phyloP scores from a whole-genome alignment of 1,284 basidiomycete species.

The Singerocomus inundabilis region DNA sequence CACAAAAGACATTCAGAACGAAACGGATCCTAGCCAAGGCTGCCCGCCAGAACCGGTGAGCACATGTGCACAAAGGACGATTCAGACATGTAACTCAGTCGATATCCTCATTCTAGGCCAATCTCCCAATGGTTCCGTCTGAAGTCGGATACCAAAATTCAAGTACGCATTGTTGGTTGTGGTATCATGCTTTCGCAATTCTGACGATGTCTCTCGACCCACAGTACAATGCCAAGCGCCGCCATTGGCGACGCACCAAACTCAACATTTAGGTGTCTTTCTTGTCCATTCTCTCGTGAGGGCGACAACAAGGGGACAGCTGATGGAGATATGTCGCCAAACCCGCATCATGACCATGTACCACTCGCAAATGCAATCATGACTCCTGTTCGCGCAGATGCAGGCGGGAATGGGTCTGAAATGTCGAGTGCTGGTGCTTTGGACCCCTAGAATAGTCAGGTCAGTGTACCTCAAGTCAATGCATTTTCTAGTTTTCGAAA shows the following conservation, averaged over 20 bases:
- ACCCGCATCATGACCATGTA: constrained; percentile 27
- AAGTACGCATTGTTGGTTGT: constrained; percentile 53
- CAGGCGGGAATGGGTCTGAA: neutral
- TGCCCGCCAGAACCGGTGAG: constrained; percentile 90
- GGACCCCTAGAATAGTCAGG: neutral
- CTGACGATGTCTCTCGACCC: constrained; percentile 2
- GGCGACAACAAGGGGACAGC: constrained; percentile 1
- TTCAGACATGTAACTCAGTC: constrained; percentile 1
- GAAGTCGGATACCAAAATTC: constrained; percentile 94
- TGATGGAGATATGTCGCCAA: constrained; percentile 22
- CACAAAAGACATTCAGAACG: constrained; percentile 96
- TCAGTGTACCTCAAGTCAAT: neutral
- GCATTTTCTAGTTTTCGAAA: neutral
- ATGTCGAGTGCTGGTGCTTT: neutral
- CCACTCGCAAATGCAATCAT: constrained; percentile 24
- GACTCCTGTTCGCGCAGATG: neutral
- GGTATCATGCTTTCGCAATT: neutral
- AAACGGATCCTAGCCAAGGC: constrained; percentile 98
- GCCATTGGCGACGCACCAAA: constrained; percentile 94
- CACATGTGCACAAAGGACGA: constrained; percentile 7
- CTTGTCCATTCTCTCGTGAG: neutral
- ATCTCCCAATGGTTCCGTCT: constrained; percentile 99
- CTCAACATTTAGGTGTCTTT: constrained; percentile 75
- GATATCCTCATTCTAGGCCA: constrained; percentile 52
- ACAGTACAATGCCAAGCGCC: constrained; percentile 90